These are phyloP conservation scores for Anisodus acutangulus DNA, from an alignment of 257 asterid species.

Conservation along the genomic window DNA sequence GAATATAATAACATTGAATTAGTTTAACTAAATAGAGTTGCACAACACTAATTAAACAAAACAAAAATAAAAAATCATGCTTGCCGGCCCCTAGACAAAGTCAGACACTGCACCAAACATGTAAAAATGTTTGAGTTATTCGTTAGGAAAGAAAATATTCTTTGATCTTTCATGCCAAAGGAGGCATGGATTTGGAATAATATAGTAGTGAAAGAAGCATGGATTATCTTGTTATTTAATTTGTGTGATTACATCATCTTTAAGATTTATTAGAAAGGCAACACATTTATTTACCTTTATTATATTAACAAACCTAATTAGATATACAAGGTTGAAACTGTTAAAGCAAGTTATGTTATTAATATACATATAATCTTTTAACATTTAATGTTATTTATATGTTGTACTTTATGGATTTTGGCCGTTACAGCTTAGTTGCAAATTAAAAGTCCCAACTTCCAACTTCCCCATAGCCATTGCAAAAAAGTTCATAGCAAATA, in stretches of 20 bases:
- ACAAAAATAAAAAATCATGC: background rate
- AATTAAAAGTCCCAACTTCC: conserved; percentile 54
- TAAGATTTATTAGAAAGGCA: background rate
- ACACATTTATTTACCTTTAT: background rate
- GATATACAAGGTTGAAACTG: background rate
- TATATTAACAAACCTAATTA: background rate
- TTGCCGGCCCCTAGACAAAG: background rate
- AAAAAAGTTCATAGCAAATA: background rate
- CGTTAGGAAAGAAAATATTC: background rate
- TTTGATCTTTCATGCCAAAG: background rate
- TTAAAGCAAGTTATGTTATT: background rate
- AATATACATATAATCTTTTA: background rate
- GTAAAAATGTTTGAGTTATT: too few species aligned
- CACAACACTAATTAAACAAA: background rate
- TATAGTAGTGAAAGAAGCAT: background rate
- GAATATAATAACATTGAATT: background rate
- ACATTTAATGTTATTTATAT: background rate
- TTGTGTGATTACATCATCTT: conserved; percentile 5
- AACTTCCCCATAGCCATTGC: conserved; percentile 39
- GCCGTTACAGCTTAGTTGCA: background rate
- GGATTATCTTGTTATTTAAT: background rate
- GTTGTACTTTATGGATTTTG: background rate
- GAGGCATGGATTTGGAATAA: background rate
- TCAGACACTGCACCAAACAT: background rate
- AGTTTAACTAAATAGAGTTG: background rate